These are phyloP conservation scores for Laetiporus sulphureus DNA, from an alignment of 1,284 basidiomycete genomes.

Conservation along the genomic window DNA sequence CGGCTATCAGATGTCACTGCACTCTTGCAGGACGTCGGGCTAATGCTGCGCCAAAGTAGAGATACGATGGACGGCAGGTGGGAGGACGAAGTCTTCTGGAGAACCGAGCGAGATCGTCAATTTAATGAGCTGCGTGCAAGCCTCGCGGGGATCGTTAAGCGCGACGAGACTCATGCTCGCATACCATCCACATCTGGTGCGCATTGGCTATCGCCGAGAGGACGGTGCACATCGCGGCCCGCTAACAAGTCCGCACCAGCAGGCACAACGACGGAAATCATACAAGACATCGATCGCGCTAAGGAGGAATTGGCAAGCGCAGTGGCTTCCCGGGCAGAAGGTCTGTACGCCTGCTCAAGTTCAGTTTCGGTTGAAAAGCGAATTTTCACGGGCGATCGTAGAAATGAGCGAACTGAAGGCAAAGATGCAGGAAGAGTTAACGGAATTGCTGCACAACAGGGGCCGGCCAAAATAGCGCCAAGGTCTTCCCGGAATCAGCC, in stretches of 20 bases:
- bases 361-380: neutral
- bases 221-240: neutral
- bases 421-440: constrained; percentile 3
- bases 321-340: constrained; percentile 3
- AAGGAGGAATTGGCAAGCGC: constrained; percentile 1
- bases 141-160: too few relatives aligned
- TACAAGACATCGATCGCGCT: constrained; percentile 5
- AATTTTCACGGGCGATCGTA: neutral
- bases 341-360: constrained; percentile 4
- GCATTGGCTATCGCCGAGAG: too few relatives aligned
- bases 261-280: neutral
- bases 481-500: constrained; percentile 1
- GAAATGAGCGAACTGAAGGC: constrained; percentile 3
- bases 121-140: too few relatives aligned
- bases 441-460: constrained; percentile 6
- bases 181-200: too few relatives aligned
- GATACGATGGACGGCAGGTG: too few relatives aligned
- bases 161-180: too few relatives aligned
- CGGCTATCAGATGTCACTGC: too few relatives aligned
- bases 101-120: too few relatives aligned
- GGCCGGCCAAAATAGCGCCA: neutral
- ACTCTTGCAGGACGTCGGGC: too few relatives aligned
- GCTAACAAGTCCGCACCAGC: neutral
- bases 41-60: too few relatives aligned
- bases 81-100: too few relatives aligned